Evolutionary conservation across 257 asterid species (phyloP).

Genomic region (Solanum clarkiae): DNA sequence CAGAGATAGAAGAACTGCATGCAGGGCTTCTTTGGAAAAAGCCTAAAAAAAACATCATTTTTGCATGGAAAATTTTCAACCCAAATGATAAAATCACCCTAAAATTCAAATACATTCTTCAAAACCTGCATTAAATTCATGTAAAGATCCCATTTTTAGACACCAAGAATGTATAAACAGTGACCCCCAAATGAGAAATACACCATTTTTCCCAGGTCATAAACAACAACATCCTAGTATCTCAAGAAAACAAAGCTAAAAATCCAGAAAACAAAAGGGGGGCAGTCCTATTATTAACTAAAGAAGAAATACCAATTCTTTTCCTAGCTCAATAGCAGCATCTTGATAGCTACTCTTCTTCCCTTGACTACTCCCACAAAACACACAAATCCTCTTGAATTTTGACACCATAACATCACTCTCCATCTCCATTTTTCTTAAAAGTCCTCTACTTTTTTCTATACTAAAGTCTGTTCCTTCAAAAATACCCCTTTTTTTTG

Average conservation of each 20-base stretch:
- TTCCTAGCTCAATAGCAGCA: slow-evolving; percentile 78
- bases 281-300: not conserved
- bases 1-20: not conserved
- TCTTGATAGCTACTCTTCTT: slow-evolving; percentile 81
- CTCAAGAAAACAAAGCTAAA: not conserved
- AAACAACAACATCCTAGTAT: not conserved
- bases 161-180: not conserved
- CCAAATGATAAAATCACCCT: not conserved
- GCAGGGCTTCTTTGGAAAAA: not conserved
- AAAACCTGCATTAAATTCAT: not conserved
- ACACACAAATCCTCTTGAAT: slow-evolving; percentile 84
- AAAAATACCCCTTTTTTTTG: not conserved
- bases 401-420: slow-evolving; percentile 49
- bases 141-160: not conserved
- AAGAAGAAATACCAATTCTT: slow-evolving; percentile 46
- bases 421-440: not conserved
- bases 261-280: not conserved
- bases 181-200: not conserved
- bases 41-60: not conserved
- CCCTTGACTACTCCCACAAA: slow-evolving; percentile 94
- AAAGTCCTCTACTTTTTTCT: not conserved
- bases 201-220: not conserved
- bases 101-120: not conserved
- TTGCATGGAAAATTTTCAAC: slow-evolving; percentile 5
- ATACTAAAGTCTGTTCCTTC: slow-evolving; percentile 1